Evolutionary conservation across 805 yeast genomes (phyloP).

Genomic region (Yarrowia porcina): DNA sequence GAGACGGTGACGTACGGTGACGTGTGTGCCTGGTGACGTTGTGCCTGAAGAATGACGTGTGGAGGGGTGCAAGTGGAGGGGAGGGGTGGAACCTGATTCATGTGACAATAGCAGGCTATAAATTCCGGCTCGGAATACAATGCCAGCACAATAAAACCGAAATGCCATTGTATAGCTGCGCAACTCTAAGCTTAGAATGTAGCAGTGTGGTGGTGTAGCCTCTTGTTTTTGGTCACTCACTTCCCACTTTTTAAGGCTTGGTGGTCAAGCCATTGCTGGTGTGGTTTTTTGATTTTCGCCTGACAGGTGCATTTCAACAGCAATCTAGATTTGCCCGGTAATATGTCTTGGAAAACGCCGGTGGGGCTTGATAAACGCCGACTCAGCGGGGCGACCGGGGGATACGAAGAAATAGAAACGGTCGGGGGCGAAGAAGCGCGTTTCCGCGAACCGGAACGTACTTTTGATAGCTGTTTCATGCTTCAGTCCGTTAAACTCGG

Average conservation of each 20-base stretch:
- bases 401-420: background rate
- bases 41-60: background rate
- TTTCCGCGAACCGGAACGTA: slow-evolving; percentile 1
- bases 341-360: no score
- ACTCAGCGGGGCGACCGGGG: background rate
- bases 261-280: background rate
- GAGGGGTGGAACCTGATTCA: no score
- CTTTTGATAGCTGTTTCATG: background rate
- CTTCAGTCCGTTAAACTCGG: slow-evolving; percentile 5
- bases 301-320: background rate
- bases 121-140: no score
- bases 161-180: background rate
- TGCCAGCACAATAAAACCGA: background rate
- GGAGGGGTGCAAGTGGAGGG: no score
- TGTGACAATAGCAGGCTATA: background rate
- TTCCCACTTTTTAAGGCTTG: background rate
- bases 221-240: no score
- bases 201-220: background rate
- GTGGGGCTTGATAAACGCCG: background rate
- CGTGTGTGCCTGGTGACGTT: no score
- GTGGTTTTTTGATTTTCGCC: background rate
- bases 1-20: background rate
- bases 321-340: background rate
- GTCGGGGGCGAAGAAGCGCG: background rate
- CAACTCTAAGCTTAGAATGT: background rate